These are phyloP conservation scores for Ascochyta viciae-villosae DNA, from an alignment of 2,329 filamentous ascomycete genomes.

Conservation along the genomic window DNA sequence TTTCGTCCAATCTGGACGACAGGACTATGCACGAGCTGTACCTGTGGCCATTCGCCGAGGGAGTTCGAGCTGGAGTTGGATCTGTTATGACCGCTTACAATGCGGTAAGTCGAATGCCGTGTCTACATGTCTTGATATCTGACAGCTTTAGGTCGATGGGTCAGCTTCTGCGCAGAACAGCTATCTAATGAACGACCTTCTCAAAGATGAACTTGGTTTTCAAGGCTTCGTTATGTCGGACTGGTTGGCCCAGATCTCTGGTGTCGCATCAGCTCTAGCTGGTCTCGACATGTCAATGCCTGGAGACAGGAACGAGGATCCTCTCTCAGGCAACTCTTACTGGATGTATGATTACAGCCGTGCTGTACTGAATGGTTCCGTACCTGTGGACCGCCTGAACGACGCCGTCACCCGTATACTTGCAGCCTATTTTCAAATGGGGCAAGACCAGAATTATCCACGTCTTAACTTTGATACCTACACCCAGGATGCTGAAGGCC, in stretches of 20 bases:
- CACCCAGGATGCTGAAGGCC: slow-evolving; percentile 43
- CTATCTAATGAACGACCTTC: slow-evolving; percentile 80
- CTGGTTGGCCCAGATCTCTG: slow-evolving; percentile 85
- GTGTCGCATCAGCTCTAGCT: slow-evolving; percentile 78
- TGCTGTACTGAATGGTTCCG: slow-evolving; percentile 79
- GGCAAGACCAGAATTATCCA: slow-evolving; percentile 51
- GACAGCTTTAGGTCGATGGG: slow-evolving; percentile 50
- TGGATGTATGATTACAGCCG: slow-evolving; percentile 79
- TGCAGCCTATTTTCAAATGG: slow-evolving; percentile 78
- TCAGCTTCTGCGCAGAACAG: slow-evolving; percentile 73
- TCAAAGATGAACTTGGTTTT: slow-evolving; percentile 87
- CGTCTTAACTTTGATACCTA: slow-evolving; percentile 52
- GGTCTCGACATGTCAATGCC: slow-evolving; percentile 86
- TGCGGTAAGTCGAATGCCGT: slow-evolving; percentile 39
- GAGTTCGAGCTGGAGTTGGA: slow-evolving; percentile 76
- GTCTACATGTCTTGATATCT: neutral
- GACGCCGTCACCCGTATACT: slow-evolving; percentile 89
- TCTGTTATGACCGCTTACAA: slow-evolving; percentile 84
- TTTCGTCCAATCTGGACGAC: slow-evolving; percentile 73
- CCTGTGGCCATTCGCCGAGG: slow-evolving; percentile 84
- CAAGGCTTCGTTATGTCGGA: slow-evolving; percentile 90
- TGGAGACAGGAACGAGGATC: slow-evolving; percentile 66
- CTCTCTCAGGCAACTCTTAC: slow-evolving; percentile 55
- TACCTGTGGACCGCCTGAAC: slow-evolving; percentile 82
- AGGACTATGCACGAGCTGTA: slow-evolving; percentile 80